A percentile compares a stretch with the other conserved stretches of the same genome.
phyloP scores from a whole-genome alignment of 768 basidiomycete genomes.

The Amanita pallidorosea region DNA sequence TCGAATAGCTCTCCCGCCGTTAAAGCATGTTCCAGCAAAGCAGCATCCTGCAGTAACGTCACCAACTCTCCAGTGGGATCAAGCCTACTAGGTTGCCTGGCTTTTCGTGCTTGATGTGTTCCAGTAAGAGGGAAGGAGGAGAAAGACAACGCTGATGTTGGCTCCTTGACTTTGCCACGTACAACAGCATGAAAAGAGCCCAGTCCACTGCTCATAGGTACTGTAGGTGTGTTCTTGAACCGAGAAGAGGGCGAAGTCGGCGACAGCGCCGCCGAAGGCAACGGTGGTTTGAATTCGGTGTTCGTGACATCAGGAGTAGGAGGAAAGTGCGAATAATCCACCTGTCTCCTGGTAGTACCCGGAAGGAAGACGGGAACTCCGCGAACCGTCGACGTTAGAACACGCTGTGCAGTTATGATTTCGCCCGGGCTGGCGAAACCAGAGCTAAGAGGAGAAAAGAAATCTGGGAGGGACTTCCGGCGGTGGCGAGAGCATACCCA shows the following conservation, averaged over 20 bases:
- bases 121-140: slow-evolving; percentile 14
- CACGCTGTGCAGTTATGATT: slow-evolving; percentile 23
- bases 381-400: slow-evolving; percentile 25
- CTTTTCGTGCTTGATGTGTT: slow-evolving; percentile 16
- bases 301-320: slow-evolving; percentile 21
- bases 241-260: not conserved
- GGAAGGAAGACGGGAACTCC: slow-evolving; percentile 27
- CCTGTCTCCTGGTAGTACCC: slow-evolving; percentile 14
- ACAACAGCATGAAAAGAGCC: slow-evolving; percentile 46
- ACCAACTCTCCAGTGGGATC: slow-evolving; percentile 41
- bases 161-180: slow-evolving; percentile 41
- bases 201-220: not conserved
- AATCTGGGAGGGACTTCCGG: not conserved
- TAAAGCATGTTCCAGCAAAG: slow-evolving; percentile 44
- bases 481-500: not conserved
- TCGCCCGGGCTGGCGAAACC: slow-evolving; percentile 19
- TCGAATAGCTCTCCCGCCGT: slow-evolving; percentile 35
- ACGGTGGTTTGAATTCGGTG: slow-evolving; percentile 14
- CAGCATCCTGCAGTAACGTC: slow-evolving; percentile 44
- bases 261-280: not conserved
- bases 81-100: slow-evolving; percentile 18
- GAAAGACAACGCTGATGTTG: slow-evolving; percentile 14
- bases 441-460: not conserved
- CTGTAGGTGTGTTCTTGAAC: slow-evolving; percentile 1
- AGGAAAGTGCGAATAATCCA: slow-evolving; percentile 25